Conservation (phyloP, 257 asterid genomes). For the Jacaranda copaia region DNA sequence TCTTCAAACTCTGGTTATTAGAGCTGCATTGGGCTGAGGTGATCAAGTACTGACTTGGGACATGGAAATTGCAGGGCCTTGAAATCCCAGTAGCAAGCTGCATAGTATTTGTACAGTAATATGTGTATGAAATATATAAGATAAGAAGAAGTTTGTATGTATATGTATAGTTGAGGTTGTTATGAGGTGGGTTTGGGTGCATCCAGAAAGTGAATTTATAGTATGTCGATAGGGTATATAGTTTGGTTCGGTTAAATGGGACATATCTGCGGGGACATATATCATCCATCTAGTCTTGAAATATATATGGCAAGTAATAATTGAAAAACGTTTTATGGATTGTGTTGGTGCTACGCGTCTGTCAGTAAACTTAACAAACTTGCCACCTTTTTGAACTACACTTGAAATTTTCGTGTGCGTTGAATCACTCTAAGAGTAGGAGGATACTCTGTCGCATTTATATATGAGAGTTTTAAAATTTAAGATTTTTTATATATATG, state of each 20-base stretch:
- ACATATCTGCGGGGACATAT: constrained; percentile 36
- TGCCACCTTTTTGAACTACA: not conserved
- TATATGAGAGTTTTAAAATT: too few species aligned
- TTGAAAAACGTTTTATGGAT: constrained; percentile 41
- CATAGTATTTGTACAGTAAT: constrained; percentile 46
- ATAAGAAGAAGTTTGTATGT: not conserved
- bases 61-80: constrained; percentile 35
- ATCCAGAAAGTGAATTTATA: constrained; percentile 39
- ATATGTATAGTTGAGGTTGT: not conserved
- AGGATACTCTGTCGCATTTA: too few species aligned
- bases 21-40: constrained; percentile 21
- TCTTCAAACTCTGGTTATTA: constrained; percentile 28
- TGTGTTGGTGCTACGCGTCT: constrained; percentile 33
- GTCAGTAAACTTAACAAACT: not conserved
- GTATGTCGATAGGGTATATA: constrained; percentile 3
- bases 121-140: not conserved
- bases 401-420: too few species aligned
- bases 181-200: constrained; percentile 13
- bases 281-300: not conserved
- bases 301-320: not conserved
- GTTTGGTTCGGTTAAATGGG: constrained; percentile 14
- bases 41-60: not conserved
- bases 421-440: too few species aligned
- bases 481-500: too few species aligned
- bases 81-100: constrained; percentile 41